Evolutionary conservation across 2,329 filamentous ascomycete species (phyloP).

Genomic region (Bisporella sp.): DNA sequence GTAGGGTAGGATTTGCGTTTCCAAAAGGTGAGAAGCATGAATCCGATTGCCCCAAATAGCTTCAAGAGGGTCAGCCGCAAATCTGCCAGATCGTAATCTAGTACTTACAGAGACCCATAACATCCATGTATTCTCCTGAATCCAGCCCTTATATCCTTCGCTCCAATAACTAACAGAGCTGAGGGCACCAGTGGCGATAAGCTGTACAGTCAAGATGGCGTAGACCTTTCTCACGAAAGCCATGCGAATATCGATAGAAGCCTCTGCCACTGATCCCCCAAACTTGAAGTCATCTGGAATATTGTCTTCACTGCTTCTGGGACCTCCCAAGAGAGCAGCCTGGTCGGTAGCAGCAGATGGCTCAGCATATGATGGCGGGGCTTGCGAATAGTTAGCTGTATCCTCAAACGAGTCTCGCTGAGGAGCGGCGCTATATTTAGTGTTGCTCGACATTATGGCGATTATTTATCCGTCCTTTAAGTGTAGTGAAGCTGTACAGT

Average conservation of each 20-base stretch:
- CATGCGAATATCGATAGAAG: conserved; percentile 91
- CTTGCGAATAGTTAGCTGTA: conserved; percentile 55
- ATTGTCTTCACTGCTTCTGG: conserved; percentile 80
- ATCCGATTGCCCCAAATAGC: conserved; percentile 74
- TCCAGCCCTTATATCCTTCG: conserved; percentile 72
- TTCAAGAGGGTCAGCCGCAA: conserved; percentile 24
- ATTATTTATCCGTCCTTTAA: not conserved
- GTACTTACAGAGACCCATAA: conserved; percentile 70
- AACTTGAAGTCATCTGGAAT: conserved; percentile 99
- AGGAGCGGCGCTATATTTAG: conserved; percentile 78
- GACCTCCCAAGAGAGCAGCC: conserved; percentile 47
- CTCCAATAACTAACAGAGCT: conserved; percentile 84
- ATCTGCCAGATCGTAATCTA: not conserved
- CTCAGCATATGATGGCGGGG: conserved; percentile 75
- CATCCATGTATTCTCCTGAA: conserved; percentile 75
- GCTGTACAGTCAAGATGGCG: conserved; percentile 91
- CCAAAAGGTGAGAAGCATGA: conserved; percentile 88
- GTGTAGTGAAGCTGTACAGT: not conserved
- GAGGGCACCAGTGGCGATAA: conserved; percentile 75
- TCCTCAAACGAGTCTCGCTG: conserved; percentile 83
- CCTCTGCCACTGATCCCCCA: conserved; percentile 87
- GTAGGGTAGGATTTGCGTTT: conserved; percentile 93
- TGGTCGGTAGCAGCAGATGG: conserved; percentile 47
- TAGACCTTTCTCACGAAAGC: conserved; percentile 98
- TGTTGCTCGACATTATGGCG: conserved; percentile 59